Conservation (phyloP, 495 filamentous ascomycete species). For the Aspergillus olivimuriae region DNA sequence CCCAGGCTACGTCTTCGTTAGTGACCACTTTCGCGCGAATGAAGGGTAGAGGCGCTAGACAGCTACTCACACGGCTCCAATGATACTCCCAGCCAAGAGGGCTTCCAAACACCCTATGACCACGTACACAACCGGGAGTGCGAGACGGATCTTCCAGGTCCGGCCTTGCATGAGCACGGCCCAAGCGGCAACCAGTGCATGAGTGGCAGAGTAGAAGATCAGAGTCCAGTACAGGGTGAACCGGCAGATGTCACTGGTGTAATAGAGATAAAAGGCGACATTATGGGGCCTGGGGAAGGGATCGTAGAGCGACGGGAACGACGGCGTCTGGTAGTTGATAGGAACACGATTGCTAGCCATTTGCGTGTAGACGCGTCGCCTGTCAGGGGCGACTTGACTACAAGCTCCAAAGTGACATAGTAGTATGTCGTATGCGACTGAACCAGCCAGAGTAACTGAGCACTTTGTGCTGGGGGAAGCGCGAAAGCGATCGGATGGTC, state of each 20-base stretch:
- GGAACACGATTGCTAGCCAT: conserved; percentile 50
- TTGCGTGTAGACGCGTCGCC: background rate
- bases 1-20: conserved; percentile 55
- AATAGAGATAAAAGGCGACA: conserved; percentile 64
- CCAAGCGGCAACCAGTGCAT: conserved; percentile 55
- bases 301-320: conserved; percentile 87
- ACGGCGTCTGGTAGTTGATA: conserved; percentile 60
- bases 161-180: conserved; percentile 63
- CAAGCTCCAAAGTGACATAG: no score
- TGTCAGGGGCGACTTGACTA: no score
- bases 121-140: conserved; percentile 68
- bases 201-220: conserved; percentile 39
- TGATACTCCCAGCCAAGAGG: conserved; percentile 77
- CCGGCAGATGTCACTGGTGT: conserved; percentile 76
- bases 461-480: no score
- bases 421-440: no score
- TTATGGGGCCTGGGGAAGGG: conserved; percentile 49
- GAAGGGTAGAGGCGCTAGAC: background rate
- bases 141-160: conserved; percentile 70
- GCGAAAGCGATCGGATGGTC: no score
- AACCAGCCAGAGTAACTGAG: no score
- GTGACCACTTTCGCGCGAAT: background rate
- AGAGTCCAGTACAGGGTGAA: conserved; percentile 88
- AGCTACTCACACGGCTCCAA: conserved; percentile 77
- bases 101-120: conserved; percentile 75